phyloP scores from a whole-genome alignment of 257 asterid genomes.

The Plantago major region DNA sequence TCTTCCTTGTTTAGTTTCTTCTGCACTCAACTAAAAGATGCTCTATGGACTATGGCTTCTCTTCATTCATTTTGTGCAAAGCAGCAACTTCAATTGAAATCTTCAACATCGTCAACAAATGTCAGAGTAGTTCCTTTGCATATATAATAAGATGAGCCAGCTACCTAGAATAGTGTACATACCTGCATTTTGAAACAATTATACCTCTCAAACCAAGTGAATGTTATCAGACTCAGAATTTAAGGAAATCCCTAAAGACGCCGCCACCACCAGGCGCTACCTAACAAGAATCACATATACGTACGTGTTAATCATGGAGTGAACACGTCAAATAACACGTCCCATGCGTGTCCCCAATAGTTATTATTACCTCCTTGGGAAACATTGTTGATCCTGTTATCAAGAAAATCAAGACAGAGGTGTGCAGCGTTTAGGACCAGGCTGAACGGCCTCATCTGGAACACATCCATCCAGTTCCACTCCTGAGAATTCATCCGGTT shows the following conservation, averaged over 20 bases:
- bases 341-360: neutral
- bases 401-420: slow-evolving; percentile 36
- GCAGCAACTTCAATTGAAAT: too few relatives aligned
- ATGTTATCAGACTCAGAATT: neutral
- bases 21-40: too few relatives aligned
- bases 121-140: too few relatives aligned
- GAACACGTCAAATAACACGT: neutral
- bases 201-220: neutral
- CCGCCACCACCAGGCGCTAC: slow-evolving; percentile 42
- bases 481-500: slow-evolving; percentile 13
- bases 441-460: slow-evolving; percentile 59
- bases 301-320: neutral
- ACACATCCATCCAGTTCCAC: slow-evolving; percentile 52
- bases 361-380: slow-evolving; percentile 37
- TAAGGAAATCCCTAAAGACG: slow-evolving; percentile 29
- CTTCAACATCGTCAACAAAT: too few relatives aligned
- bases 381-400: slow-evolving; percentile 25
- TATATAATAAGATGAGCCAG: too few relatives aligned
- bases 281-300: slow-evolving; percentile 25
- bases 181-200: slow-evolving; percentile 1
- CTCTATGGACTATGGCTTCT: too few relatives aligned
- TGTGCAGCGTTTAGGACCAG: slow-evolving; percentile 44
- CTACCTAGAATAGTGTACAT: too few relatives aligned
- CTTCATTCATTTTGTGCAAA: too few relatives aligned
- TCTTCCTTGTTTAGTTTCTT: too few relatives aligned